Evolutionary conservation across 1,139 yeast species (phyloP).

Genomic region (Arxiozyma slooffiae): DNA sequence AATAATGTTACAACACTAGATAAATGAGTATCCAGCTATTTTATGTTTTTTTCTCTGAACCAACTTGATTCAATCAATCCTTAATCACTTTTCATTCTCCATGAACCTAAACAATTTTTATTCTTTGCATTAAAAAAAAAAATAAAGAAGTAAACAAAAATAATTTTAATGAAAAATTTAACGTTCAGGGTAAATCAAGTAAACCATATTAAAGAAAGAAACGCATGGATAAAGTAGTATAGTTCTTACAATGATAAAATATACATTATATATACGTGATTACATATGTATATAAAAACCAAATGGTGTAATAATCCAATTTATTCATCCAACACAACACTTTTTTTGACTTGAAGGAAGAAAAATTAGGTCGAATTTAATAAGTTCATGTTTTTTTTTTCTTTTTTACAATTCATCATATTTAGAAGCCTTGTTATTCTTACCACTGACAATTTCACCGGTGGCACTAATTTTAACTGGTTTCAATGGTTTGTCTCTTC

Average conservation of each 20-base stretch:
- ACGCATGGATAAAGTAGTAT: no score
- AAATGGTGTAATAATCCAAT: no score
- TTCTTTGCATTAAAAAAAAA: neutral
- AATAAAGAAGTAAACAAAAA: neutral
- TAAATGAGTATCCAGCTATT: neutral
- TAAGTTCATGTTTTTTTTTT: neutral
- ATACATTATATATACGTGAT: neutral
- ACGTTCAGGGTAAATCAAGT: conserved; percentile 2
- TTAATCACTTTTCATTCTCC: no score
- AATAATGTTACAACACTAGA: neutral
- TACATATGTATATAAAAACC: no score
- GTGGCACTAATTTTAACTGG: conserved; percentile 39
- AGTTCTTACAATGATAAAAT: neutral
- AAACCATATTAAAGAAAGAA: neutral
- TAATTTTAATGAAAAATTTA: neutral
- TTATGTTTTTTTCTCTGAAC: no score
- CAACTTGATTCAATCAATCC: no score
- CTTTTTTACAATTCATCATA: conserved; percentile 1
- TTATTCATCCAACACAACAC: neutral
- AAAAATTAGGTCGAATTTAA: neutral
- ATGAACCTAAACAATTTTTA: neutral
- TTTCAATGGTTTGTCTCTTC: conserved; percentile 44
- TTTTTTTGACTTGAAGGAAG: neutral
- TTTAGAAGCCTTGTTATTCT: neutral
- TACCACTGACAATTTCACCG: conserved; percentile 15